Evolutionary conservation across 2,329 filamentous ascomycete genomes (phyloP), one percentile per base, ranked within the genome.

Genomic region (Apiospora marii): DNA sequence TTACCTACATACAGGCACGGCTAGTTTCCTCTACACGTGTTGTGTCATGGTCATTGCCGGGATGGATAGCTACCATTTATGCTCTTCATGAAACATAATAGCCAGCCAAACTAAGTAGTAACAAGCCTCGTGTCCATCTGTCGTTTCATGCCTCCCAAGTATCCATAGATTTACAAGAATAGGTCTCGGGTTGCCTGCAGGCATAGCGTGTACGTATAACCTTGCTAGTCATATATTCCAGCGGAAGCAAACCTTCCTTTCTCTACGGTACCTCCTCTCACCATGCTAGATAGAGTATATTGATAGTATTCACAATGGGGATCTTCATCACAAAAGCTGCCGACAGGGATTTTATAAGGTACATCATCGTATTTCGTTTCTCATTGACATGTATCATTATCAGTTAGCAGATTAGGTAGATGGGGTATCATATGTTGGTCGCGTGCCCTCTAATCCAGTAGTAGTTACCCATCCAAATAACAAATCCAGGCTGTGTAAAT

Each of bases 341-440:
- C 30, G 1, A 19, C 14, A 58, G 51, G 16, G 27, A 10, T 3
- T 22, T 19, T 27, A 34, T 6, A 34, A 19, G 13, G 30, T 49
- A 14, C 61, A 27, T 12, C 34, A 22, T 48, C 44, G 37, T 34
- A 71, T 46, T 71, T 72, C 72, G 69, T 72, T 73, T 74, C 74
- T 76, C 73, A 74, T 77, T 77, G 74, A 74, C 76, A 75, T 77
- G 75, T 70, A 69, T 78, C 74, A 75, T 78, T 74, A 76, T 72
- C 73, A 68, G 51, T 72, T 72, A 75, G 74, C 75, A 72, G 78
- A 77, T 74, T 74, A 74, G 58, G 58, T 64, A 41, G 34, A 64
- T 64, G 22, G 76, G 80, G 78, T 80, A 80, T 81, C 78, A 76
- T 80, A 76, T 79, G 74, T 79, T 76, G 73, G 58, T 64, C 34